Conservation (phyloP, 345 rosid genomes). For the Citrus reticulata region DNA sequence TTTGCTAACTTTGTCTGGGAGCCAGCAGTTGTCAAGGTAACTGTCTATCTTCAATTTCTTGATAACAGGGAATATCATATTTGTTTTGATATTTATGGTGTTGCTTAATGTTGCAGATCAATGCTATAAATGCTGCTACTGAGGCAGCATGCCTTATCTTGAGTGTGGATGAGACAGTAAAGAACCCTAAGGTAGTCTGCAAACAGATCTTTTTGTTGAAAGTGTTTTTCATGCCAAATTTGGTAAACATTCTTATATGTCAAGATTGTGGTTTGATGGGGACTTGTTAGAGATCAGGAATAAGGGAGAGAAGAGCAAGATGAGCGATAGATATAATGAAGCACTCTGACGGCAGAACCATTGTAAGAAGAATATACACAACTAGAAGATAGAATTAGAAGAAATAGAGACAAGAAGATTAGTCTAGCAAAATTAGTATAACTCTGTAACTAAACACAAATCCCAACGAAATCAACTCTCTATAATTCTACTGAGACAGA, state of each 20-base stretch:
- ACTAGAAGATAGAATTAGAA: neutral
- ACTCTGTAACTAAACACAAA: neutral
- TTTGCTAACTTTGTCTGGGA: slow-evolving; percentile 99
- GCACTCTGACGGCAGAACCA: neutral
- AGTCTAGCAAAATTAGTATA: neutral
- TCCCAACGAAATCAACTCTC: neutral
- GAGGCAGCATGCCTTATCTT: slow-evolving; percentile 97
- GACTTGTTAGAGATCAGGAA: neutral
- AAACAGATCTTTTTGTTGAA: neutral
- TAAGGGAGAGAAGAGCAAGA: neutral
- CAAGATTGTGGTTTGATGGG: neutral
- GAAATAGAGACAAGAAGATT: neutral
- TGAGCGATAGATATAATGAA: neutral
- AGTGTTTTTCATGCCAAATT: neutral
- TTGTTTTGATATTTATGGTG: neutral
- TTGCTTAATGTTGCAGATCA: slow-evolving; percentile 49
- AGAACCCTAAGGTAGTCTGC: slow-evolving; percentile 85
- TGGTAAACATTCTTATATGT: neutral
- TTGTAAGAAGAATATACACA: neutral
- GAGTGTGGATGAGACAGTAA: slow-evolving; percentile 97
- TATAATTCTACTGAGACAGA: too few species aligned
- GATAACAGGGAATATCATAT: neutral
- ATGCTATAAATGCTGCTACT: slow-evolving; percentile 98
- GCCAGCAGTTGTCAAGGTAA: slow-evolving; percentile 94
- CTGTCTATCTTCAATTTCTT: neutral